These are phyloP conservation scores for Haematococcus sp. DNA, from an alignment of 139 green algal genomes.

Conservation along the genomic window DNA sequence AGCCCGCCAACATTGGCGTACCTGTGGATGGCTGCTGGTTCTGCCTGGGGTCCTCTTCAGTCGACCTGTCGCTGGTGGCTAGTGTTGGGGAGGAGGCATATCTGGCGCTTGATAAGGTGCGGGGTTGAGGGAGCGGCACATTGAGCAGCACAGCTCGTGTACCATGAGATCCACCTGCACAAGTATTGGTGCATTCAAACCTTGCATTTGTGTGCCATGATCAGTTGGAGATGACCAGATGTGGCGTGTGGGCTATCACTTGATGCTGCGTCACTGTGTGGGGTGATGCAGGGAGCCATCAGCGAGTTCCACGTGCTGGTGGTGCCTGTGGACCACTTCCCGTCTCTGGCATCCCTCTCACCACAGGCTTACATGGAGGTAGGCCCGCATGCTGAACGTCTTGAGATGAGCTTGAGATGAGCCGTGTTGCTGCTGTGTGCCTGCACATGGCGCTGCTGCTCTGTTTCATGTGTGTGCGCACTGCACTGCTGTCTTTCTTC, in stretches of 20 bases:
- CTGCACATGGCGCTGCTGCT: too few species aligned
- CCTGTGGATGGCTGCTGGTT: slow-evolving; percentile 85
- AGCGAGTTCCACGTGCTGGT: slow-evolving; percentile 76
- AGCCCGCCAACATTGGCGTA: slow-evolving; percentile 31
- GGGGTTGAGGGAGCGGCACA: background rate
- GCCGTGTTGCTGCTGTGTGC: slow-evolving; percentile 14
- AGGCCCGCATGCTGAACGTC: slow-evolving; percentile 20
- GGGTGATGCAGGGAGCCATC: slow-evolving; percentile 87
- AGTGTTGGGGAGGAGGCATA: slow-evolving; percentile 79
- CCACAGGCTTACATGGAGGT: slow-evolving; percentile 50
- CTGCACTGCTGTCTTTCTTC: too few species aligned
- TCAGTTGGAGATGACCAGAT: background rate
- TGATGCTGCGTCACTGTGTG: too few species aligned
- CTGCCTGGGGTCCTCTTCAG: slow-evolving; percentile 60
- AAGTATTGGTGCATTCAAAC: too few species aligned
- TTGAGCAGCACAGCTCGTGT: too few species aligned
- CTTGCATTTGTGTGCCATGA: background rate
- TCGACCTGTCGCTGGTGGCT: slow-evolving; percentile 48
- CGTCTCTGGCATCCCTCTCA: slow-evolving; percentile 54
- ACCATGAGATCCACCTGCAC: too few species aligned
- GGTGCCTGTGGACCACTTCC: slow-evolving; percentile 89
- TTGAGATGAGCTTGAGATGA: background rate
- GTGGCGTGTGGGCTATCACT: background rate
- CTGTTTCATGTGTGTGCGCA: too few species aligned
- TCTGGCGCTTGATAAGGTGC: slow-evolving; percentile 70